A percentile compares a stretch with the other conserved stretches of the same genome.
phyloP scores from a whole-genome alignment of 2,329 filamentous ascomycete genomes.

The Sclerotinia trifoliorum region DNA sequence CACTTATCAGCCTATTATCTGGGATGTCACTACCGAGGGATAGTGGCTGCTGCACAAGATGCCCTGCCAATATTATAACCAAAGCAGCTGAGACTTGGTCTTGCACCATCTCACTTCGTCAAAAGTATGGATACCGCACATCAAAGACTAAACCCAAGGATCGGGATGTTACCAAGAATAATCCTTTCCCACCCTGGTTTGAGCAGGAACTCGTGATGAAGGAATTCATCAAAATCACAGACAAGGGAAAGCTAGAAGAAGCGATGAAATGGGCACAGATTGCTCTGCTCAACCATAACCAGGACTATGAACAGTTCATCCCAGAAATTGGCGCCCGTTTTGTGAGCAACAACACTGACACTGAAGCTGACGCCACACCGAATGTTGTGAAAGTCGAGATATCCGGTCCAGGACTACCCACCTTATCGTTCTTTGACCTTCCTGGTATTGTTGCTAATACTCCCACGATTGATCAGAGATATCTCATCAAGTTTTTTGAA shows the following conservation, averaged over 20 bases:
- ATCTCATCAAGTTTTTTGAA: conserved; percentile 66
- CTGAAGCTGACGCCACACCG: conserved; percentile 70
- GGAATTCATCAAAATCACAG: conserved; percentile 62
- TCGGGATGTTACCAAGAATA: conserved; percentile 28
- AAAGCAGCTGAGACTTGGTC: conserved; percentile 61
- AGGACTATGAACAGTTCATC: conserved; percentile 48
- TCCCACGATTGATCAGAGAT: conserved; percentile 61
- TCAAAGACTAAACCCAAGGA: neutral
- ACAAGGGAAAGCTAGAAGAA: conserved; percentile 63
- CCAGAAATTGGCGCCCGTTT: conserved; percentile 34
- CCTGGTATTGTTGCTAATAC: conserved; percentile 77
- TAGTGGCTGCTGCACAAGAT: conserved; percentile 74
- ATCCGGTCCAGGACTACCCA: conserved; percentile 65
- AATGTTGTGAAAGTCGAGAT: conserved; percentile 80
- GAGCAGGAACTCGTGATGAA: conserved; percentile 45
- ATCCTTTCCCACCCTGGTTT: conserved; percentile 65
- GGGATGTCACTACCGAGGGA: conserved; percentile 71
- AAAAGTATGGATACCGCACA: conserved; percentile 57
- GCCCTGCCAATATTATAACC: conserved; percentile 73
- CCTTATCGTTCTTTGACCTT: conserved; percentile 80
- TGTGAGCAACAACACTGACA: conserved; percentile 37
- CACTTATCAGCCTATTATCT: conserved; percentile 58
- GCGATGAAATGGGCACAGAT: conserved; percentile 73
- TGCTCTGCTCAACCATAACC: conserved; percentile 68
- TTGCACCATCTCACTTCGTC: conserved; percentile 65